These are phyloP conservation scores for Trichophyton mentagrophytes DNA, from an alignment of 2,329 filamentous ascomycete genomes.

Conservation along the genomic window DNA sequence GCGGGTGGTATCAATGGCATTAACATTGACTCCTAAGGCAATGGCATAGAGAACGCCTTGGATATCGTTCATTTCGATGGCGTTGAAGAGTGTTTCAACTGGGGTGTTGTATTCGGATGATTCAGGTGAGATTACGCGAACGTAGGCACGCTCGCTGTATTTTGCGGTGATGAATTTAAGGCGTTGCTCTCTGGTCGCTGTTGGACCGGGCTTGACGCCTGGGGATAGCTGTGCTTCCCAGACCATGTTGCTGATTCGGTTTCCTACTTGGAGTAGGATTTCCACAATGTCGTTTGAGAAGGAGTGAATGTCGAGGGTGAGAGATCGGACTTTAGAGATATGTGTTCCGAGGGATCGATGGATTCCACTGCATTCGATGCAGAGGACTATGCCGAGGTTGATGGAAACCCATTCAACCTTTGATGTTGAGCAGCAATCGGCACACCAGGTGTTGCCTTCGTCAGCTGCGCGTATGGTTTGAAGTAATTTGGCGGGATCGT, in stretches of 20 bases:
- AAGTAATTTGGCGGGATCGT: slow-evolving; percentile 72
- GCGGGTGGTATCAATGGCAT: slow-evolving; percentile 70
- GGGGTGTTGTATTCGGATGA: slow-evolving; percentile 63
- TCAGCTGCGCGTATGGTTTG: slow-evolving; percentile 81
- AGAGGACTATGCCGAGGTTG: slow-evolving; percentile 89
- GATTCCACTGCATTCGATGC: slow-evolving; percentile 96
- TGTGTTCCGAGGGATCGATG: slow-evolving; percentile 93
- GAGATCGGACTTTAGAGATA: slow-evolving; percentile 90
- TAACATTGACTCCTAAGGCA: slow-evolving; percentile 75
- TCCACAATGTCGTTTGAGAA: slow-evolving; percentile 97
- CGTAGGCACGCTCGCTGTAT: slow-evolving; percentile 72
- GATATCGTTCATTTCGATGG: slow-evolving; percentile 93
- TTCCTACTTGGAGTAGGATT: slow-evolving; percentile 78
- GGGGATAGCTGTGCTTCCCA: slow-evolving; percentile 82
- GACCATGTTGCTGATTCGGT: slow-evolving; percentile 88
- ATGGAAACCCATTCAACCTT: slow-evolving; percentile 99
- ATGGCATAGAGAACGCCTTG: slow-evolving; percentile 85
- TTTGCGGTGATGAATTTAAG: slow-evolving; percentile 93
- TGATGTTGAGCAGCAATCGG: slow-evolving; percentile 78
- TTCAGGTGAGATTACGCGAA: slow-evolving; percentile 59
- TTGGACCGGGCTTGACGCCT: slow-evolving; percentile 57
- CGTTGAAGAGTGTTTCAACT: slow-evolving; percentile 79
- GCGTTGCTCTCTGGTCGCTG: slow-evolving; percentile 76
- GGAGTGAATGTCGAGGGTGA: slow-evolving; percentile 88
- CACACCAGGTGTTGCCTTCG: slow-evolving; percentile 84